Evolutionary conservation across 169 alveolate genomes (phyloP).

Genomic region (Plasmodium vivax): DNA sequence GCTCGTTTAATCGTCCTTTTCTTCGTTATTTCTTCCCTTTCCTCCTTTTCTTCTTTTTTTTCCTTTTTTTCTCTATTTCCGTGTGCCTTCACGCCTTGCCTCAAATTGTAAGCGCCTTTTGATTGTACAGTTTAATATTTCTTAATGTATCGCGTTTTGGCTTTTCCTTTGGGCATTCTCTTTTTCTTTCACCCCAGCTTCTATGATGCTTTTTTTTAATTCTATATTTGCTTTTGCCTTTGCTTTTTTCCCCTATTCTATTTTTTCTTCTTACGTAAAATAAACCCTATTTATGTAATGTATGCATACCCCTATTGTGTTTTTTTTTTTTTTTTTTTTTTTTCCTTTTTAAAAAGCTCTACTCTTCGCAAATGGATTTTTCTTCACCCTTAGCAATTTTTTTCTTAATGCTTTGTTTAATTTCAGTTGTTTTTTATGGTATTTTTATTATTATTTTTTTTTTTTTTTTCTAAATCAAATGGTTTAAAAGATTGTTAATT

Average conservation of each 20-base stretch:
- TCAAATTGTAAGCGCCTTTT: conserved; percentile 6
- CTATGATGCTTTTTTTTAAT: neutral
- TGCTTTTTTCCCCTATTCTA: conserved; percentile 1
- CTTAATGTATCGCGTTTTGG: neutral
- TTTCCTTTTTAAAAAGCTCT: neutral
- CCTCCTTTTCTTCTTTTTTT: neutral
- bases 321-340: neutral
- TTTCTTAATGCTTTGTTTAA: neutral
- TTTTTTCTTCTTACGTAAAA: neutral
- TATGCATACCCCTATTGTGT: neutral
- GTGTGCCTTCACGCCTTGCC: conserved; percentile 47
- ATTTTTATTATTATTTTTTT: conserved; percentile 1
- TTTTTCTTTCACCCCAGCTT: neutral
- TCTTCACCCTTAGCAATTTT: neutral
- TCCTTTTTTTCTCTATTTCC: neutral
- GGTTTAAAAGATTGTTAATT: conserved; percentile 29
- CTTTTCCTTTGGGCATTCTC: neutral
- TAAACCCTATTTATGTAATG: neutral
- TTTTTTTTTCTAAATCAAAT: conserved; percentile 32
- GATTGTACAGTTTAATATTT: conserved; percentile 3
- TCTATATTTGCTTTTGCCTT: neutral
- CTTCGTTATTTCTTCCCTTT: neutral
- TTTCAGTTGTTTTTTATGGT: neutral
- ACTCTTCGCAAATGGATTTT: neutral
- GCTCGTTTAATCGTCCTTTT: neutral